Evolutionary conservation across 805 yeast genomes (phyloP), one percentile per base, ranked within the genome.

Genomic region (Candida yuanshanica): DNA sequence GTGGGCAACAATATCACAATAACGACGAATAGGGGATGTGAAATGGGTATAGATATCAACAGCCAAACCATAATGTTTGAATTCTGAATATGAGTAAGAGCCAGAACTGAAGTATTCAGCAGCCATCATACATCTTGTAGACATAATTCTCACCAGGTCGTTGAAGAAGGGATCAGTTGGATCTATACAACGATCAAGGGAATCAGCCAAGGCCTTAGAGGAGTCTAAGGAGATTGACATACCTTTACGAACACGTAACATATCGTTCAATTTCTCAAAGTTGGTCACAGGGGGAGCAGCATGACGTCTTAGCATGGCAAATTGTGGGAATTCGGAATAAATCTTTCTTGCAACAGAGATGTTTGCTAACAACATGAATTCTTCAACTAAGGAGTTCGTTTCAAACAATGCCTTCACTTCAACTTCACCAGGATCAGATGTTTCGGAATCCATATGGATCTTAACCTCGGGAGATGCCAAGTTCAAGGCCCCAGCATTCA

Each of bases 61-160:
- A 3, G 99, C 99, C 48, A 93, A 73, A 62, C 99, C 99, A 63
- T 93, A 93, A 71, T 93, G 99, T 47, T 83, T 79, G 70, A 87
- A 93, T 49, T 93, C 99, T 12, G 95, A 80, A 58, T 88, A 87
- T 9, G 95, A 85, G 56, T 73, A 87, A 13, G 84, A 79, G 8
- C 99, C 98, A 0, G 96, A 78, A 10, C 95, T 81, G 67, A 93
- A 93, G 59, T 93, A 93, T 60, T 91, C 97, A 2, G 99, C 99
- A 2, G 99, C 96, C 84, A 89, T 87, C 99, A 93, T 93, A 65
- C 98, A 91, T 55, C 99, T 76, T 0, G 99, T 93, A 7, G 97
- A 93, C 95, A 93, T 83, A 50, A 93, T 93, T 63, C 99, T 81
- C 7, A 91, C 72, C 53, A 93, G 71, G 0, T 97, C 93, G 64